These are phyloP conservation scores for Hygrophoropsis aurantiaca DNA, from an alignment of 768 basidiomycete species.

Conservation along the genomic window DNA sequence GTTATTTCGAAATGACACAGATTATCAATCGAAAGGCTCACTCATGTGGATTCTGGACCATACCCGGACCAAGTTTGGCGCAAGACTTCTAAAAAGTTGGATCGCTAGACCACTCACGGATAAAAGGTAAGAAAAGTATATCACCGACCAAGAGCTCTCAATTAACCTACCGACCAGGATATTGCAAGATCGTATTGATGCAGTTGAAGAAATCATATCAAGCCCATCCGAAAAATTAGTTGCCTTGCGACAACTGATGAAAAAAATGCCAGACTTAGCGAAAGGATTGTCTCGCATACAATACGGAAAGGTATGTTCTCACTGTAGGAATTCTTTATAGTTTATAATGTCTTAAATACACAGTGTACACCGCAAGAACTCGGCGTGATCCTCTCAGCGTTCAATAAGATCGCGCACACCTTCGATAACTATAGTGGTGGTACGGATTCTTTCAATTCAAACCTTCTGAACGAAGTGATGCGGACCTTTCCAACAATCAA, in stretches of 20 bases:
- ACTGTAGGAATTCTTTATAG: not conserved
- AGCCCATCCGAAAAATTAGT: constrained; percentile 63
- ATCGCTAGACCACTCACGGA: constrained; percentile 82
- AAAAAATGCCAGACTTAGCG: constrained; percentile 81
- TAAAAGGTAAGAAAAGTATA: constrained; percentile 45
- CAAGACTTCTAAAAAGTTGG: constrained; percentile 81
- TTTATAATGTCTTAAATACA: no score
- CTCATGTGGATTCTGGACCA: constrained; percentile 84
- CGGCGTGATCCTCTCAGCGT: constrained; percentile 69
- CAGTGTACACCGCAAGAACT: constrained; percentile 87
- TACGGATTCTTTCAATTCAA: constrained; percentile 58
- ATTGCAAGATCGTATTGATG: constrained; percentile 75
- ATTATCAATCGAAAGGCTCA: constrained; percentile 70
- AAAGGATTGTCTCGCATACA: constrained; percentile 86
- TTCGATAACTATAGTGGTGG: constrained; percentile 51
- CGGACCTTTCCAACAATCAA: constrained; percentile 65
- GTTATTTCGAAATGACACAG: constrained; percentile 89
- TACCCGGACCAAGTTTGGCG: constrained; percentile 87
- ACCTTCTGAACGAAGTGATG: constrained; percentile 70
- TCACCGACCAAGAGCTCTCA: not conserved
- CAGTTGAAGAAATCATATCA: constrained; percentile 77
- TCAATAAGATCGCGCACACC: constrained; percentile 64
- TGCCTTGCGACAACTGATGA: constrained; percentile 67
- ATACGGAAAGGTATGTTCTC: constrained; percentile 73
- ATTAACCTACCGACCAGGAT: constrained; percentile 41